Base-by-base conservation (phyloP, 2,329 filamentous ascomycete species). In the Fusarium sp. region DNA sequence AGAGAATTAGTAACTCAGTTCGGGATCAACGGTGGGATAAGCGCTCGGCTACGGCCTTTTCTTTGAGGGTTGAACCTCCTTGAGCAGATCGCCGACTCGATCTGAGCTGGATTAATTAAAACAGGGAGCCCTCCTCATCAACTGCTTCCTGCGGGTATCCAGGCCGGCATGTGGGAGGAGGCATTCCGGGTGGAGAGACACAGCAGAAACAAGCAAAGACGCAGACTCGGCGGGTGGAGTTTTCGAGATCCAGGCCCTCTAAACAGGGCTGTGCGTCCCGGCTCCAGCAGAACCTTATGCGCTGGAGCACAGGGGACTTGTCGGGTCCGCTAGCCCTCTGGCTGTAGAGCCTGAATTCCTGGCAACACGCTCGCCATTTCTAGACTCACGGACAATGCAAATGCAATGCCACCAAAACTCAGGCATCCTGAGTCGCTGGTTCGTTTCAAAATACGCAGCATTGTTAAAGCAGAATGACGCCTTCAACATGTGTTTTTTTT, bases 271-370 rank as follows among this genome's bases (percentile, higher is more conserved):
- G 62, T 67, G 51, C 43, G 47, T 56, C 23, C 53, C 44, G 44
- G 55, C 65, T 46, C 54, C 37, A 70, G 58, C 62, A 70, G 66
- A 70, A 70, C 67, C 59, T 60, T 68, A 51, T 66, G 39, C 47
- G 54, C 60, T 62, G 62, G 66, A 57, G 55, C 52, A 47, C 28
- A 4, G 8, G 40, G 30, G 31, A 13, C 27, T 48, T 34, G 44
- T 23, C 23, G 23, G 34, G 47, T 50, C n/a, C 47, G 30, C 30
- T 50, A 16, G 34, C 23, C 23, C 23, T 23, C 23, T 23, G 23
- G 23, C 23, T 23, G 23, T 23, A 23, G 46, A 48, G 46, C 46
- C 31, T 31, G 46, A 30, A 48, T 48, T 48, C 28, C n/a, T 23
- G 30, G 8, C 31, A 9, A 34, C 31, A 7, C 5, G 31, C 12